Evolutionary conservation across 2,329 filamentous ascomycete species (phyloP).

Genomic region (Calonectria leucothoes): DNA sequence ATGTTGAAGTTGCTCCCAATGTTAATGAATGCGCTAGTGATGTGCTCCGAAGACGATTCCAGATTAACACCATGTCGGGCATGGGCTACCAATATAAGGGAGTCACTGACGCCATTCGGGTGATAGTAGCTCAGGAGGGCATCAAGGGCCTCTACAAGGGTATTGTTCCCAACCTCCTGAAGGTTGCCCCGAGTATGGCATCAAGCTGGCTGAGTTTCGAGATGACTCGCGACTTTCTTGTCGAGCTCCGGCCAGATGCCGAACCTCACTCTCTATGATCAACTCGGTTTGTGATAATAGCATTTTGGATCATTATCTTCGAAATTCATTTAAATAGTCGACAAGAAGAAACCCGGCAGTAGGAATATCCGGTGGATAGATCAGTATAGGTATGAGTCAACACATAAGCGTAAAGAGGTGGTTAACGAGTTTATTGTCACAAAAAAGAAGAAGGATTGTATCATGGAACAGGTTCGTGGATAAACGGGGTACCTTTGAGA

Average conservation of each 20-base stretch:
- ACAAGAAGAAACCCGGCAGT: background rate
- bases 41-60: slow-evolving; percentile 91
- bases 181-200: slow-evolving; percentile 98
- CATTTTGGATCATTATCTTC: slow-evolving; percentile 5
- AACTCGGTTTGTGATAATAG: slow-evolving; percentile 34
- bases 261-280: slow-evolving; percentile 42
- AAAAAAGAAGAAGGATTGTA: slow-evolving; percentile 3
- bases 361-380: background rate
- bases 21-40: slow-evolving; percentile 65
- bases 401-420: background rate
- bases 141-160: slow-evolving; percentile 92
- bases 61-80: slow-evolving; percentile 99
- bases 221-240: slow-evolving; percentile 87
- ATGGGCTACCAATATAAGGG: slow-evolving; percentile 97
- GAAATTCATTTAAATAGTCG: background rate
- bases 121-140: slow-evolving; percentile 88
- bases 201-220: slow-evolving; percentile 99
- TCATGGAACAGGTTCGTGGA: slow-evolving; percentile 12
- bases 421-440: background rate
- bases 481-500: slow-evolving; percentile 14
- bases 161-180: slow-evolving; percentile 93
- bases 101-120: slow-evolving; percentile 82
- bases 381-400: background rate
- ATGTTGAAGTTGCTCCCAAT: slow-evolving; percentile 34
- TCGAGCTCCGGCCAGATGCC: slow-evolving; percentile 66